Base-by-base conservation (phyloP, 75 land plant species). In the Sequoia sempervirens region DNA sequence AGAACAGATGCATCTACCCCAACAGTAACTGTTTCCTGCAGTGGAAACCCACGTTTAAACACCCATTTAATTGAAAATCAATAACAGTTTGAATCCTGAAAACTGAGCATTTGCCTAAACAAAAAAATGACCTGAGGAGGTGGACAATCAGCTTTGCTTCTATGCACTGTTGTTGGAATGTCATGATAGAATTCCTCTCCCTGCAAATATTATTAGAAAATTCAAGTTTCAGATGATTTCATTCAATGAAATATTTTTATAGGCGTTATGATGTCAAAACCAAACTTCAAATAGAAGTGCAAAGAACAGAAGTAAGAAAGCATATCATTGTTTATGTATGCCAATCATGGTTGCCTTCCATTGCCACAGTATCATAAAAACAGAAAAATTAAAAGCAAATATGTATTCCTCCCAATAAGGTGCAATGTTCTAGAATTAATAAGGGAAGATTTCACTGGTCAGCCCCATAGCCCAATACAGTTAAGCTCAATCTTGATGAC, bases 81-180 rank as follows among this genome's bases (percentile, higher is more conserved):
- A 32, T 8, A 13, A 70, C 72, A 69, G 72, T 30, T 69, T n/a
- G 34, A 32, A 37, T 12, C 13, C 56, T 45, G 13, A 15, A 28
- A 79, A 18, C 34, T 52, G 30, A 28, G 46, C 7, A 7, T 61
- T 58, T 61, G 7, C n/a, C 66, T 70, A 53, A 32, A 84, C 26
- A 82, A n/a, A 17, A 14, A 41, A 28, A 40, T 36, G 43, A 98
- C 99, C 93, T 98, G 93, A 74, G 97, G 98, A 81, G 92, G 87
- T 37, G 99, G 98, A 83, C 99, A 98, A 78, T 98, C 99, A 84
- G 94, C 99, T 90, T 96, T 98, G 84, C 99, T 98, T 79, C 99
- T 89, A 76, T 98, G 98, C 82, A 98, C 75, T 80, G 98, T 98
- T 70, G 99, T 98, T 82, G 99, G 99, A 80, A 98, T 96, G 83